Conservation (phyloP, 306 rosid genomes). For the Prinsepia uniflora region DNA sequence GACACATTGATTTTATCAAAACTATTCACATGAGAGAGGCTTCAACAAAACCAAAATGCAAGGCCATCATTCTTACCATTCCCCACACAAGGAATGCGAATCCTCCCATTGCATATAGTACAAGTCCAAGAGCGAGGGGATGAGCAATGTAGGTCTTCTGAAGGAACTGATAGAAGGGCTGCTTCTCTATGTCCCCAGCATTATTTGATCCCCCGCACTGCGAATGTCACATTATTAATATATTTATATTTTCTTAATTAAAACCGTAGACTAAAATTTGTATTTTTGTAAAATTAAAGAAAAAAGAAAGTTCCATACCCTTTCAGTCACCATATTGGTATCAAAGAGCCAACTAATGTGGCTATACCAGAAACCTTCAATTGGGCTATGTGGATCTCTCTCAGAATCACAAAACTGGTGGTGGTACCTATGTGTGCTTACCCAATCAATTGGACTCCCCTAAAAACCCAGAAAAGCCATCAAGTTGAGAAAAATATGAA, state of each 20-base stretch:
- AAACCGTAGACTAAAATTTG: neutral
- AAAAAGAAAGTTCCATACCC: slow-evolving; percentile 41
- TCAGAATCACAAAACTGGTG: slow-evolving; percentile 91
- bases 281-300: neutral
- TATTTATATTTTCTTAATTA: neutral
- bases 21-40: neutral
- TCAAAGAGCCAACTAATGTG: slow-evolving; percentile 91
- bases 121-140: slow-evolving; percentile 69
- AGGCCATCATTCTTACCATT: slow-evolving; percentile 49
- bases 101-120: slow-evolving; percentile 69
- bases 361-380: slow-evolving; percentile 91
- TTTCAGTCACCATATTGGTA: slow-evolving; percentile 44
- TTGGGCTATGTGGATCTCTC: slow-evolving; percentile 89
- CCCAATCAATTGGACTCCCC: slow-evolving; percentile 95
- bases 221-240: slow-evolving; percentile 4
- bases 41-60: neutral
- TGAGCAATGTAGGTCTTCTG: slow-evolving; percentile 60
- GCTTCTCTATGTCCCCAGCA: slow-evolving; percentile 77
- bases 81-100: slow-evolving; percentile 91
- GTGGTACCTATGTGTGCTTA: slow-evolving; percentile 84
- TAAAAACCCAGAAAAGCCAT: slow-evolving; percentile 24
- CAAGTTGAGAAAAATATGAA: neutral
- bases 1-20: neutral
- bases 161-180: slow-evolving; percentile 63
- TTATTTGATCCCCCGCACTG: slow-evolving; percentile 75